Evolutionary conservation across 1,284 basidiomycete species (phyloP), one percentile per base, ranked within the genome.

Genomic region (Volvariella surrecta): DNA sequence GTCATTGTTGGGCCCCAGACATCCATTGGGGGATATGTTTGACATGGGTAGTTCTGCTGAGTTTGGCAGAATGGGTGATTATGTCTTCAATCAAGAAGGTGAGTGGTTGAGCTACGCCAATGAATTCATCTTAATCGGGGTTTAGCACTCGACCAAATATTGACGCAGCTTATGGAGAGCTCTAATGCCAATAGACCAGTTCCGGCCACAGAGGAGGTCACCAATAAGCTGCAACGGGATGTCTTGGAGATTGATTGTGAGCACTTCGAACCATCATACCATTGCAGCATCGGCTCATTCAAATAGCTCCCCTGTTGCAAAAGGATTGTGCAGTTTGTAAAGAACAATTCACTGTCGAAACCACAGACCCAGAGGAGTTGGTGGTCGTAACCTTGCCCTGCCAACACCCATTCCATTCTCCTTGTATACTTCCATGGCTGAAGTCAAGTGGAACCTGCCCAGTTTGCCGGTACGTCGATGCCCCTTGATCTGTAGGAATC

Each of bases 61-160:
- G n/a, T n/a, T n/a, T n/a, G n/a, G n/a, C n/a, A n/a, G n/a, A n/a
- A 76, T 77, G 77, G 87, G 87, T 8, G 86, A 89, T 56, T 89
- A 89, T 63, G 85, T 85, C 9, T 83, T 88, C 54, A 84, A 78
- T 50, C 85, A 89, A 62, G 82, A 88, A 71, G 84, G 86, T 76
- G 45, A 31, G 59, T 9, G 15, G 15, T 31, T 31, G 30, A 15
- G 15, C 30, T 9, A 9, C 9, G 30, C 13, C 16, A 41, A 31
- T 35, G 13, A 42, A n/a, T 31, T 31, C n/a, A 24, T 35, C 42
- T 37, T 40, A 32, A n/a, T n/a, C n/a, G n/a, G n/a, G n/a, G n/a
- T 32, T 9, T 51, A 87, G 86, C 83, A 11, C 58, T 89, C 52
- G 86, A 89, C 57, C 75, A 84, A 55, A 82, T 89, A 49, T 76